Conservation (phyloP, 1,284 basidiomycete genomes). For the Ceratobasidium sp. region DNA sequence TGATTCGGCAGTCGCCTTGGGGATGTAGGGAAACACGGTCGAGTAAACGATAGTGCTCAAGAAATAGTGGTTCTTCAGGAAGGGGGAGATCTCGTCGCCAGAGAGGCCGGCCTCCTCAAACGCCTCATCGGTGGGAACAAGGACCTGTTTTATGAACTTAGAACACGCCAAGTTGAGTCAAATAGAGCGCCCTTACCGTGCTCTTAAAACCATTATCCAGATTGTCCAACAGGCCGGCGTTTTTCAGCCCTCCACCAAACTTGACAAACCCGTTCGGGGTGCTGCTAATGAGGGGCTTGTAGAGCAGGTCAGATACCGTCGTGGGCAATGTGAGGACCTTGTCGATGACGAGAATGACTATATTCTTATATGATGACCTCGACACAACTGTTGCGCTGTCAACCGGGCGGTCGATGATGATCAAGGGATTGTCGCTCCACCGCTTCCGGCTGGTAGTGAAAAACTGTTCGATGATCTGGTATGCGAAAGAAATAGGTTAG, state of each 20-base stretch:
- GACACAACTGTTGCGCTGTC: neutral
- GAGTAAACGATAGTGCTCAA: neutral
- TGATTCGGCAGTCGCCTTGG: no score
- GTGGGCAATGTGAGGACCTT: neutral
- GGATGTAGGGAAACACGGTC: neutral
- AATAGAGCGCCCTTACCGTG: neutral
- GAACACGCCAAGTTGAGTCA: neutral
- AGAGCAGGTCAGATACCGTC: slow-evolving; percentile 11
- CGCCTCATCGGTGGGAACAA: no score
- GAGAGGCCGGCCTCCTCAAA: slow-evolving; percentile 4
- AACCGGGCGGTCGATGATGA: slow-evolving; percentile 10
- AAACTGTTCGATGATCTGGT: slow-evolving; percentile 14
- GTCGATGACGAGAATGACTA: slow-evolving; percentile 9
- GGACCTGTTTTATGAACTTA: neutral
- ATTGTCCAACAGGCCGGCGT: neutral
- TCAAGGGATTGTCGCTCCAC: neutral
- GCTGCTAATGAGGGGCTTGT: neutral
- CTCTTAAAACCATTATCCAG: neutral
- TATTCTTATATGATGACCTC: neutral
- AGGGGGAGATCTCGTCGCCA: neutral
- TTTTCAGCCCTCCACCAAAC: slow-evolving; percentile 5
- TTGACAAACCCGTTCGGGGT: no score
- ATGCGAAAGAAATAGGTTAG: neutral
- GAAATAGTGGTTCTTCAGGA: slow-evolving; percentile 23
- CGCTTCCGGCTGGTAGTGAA: neutral